Base-by-base conservation (phyloP, 176 grass and related monocot species). In the Areca catechu region DNA sequence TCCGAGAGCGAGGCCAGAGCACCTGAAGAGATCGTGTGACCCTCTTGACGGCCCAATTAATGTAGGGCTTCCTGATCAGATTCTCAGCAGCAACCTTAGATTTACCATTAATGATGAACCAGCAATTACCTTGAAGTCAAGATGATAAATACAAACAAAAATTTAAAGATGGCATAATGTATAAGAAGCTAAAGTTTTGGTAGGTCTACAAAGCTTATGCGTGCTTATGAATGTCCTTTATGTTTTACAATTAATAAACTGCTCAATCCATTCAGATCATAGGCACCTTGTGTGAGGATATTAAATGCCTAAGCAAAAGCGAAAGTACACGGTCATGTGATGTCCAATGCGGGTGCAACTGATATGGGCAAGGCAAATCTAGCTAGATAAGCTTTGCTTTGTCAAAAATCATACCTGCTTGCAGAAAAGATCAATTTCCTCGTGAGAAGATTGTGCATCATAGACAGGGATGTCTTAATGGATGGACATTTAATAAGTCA, bases 1-100 rank as follows among this genome's bases (percentile, higher is more conserved):
- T 97, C 58, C 92, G 87, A 59, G 92, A 97, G 34, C 92, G 86
- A 58, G 92, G 92, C 92, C 92, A 97, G 62, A 97, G 83, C 52
- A 73, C 92, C 53, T 97, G 92, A 48, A 97, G 73, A 74, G 79
- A 97, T 22, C 86, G 76, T 24, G 92, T 80, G 56, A 97, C 92
- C 60, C 86, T 87, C 73, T 91, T 97, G 66, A 97, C 77, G 72
- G 92, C 92, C 92, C 92, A 97, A 56, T 78, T 91, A 76, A 91
- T 74, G 69, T 91, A 85, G 16, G 86, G 80, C 60, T 90, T 87
- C 71, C 83, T 91, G 37, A 74, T 72, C 74, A 97, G 61, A 80
- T 91, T 85, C 47, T 72, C 80, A 57, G 92, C 83, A 84, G 78
- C 75, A 77, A 97, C 86, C 92, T 97, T 74, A 56, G 22, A 77